phyloP scores from a whole-genome alignment of 1,139 yeast species.

The Blastobotrys elegans region DNA sequence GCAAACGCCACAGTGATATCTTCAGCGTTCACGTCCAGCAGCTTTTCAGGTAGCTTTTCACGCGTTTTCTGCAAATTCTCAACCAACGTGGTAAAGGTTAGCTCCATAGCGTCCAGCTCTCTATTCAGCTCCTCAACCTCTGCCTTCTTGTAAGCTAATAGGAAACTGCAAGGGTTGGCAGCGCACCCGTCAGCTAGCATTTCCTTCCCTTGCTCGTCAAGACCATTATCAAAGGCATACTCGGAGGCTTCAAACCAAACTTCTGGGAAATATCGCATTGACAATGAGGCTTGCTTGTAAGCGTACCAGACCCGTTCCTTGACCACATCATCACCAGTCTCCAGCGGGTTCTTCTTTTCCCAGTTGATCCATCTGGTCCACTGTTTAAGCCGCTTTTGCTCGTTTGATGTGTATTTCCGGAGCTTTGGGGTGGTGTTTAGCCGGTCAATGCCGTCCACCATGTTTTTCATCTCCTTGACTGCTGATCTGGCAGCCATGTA shows the following conservation, averaged over 20 bases:
- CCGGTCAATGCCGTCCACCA: slow-evolving; percentile 44
- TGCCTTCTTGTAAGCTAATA: slow-evolving; percentile 62
- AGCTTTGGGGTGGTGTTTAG: slow-evolving; percentile 39
- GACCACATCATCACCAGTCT: slow-evolving; percentile 45
- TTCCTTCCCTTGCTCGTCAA: slow-evolving; percentile 33
- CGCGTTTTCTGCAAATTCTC: slow-evolving; percentile 29
- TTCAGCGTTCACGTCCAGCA: slow-evolving; percentile 22
- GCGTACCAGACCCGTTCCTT: slow-evolving; percentile 66
- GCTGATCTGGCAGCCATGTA: slow-evolving; percentile 87
- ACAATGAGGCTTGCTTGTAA: slow-evolving; percentile 63
- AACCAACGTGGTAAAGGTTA: slow-evolving; percentile 48
- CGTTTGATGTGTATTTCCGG: slow-evolving; percentile 33
- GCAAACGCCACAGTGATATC: slow-evolving; percentile 34
- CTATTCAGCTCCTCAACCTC: slow-evolving; percentile 63
- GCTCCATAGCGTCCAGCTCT: slow-evolving; percentile 49
- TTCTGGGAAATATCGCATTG: slow-evolving; percentile 69
- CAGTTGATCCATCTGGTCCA: slow-evolving; percentile 80
- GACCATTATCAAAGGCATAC: slow-evolving; percentile 28
- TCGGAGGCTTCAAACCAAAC: slow-evolving; percentile 72
- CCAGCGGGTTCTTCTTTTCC: slow-evolving; percentile 69
- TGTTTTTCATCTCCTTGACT: slow-evolving; percentile 62
- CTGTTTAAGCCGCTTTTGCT: slow-evolving; percentile 39
- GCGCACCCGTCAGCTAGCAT: slow-evolving; percentile 51
- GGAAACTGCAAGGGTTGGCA: slow-evolving; percentile 68
- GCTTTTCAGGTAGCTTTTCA: slow-evolving; percentile 18